phyloP scores from a whole-genome alignment of 768 basidiomycete genomes.

The Mycena metata region DNA sequence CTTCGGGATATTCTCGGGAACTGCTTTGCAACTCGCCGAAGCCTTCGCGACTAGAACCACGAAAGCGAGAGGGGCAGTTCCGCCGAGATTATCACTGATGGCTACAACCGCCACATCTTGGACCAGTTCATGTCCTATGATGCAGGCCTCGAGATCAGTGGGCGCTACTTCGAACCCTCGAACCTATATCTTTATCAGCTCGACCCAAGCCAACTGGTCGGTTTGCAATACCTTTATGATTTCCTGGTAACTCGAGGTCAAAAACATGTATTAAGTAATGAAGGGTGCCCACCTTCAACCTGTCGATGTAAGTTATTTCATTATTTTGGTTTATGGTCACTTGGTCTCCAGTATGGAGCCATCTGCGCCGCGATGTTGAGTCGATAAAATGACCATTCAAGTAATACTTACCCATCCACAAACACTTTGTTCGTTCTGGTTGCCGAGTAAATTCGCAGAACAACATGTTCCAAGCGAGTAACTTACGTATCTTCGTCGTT shows the following conservation, averaged over 20 bases:
- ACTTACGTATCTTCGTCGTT: conserved; percentile 59
- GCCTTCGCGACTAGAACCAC: conserved; percentile 56
- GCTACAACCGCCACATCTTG: conserved; percentile 61
- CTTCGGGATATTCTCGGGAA: neutral
- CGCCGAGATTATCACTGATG: conserved; percentile 63
- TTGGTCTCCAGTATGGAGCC: conserved; percentile 65
- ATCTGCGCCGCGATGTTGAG: conserved; percentile 36
- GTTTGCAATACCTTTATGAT: conserved; percentile 18
- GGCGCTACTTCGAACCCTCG: conserved; percentile 46
- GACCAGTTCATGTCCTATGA: conserved; percentile 58
- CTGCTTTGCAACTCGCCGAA: conserved; percentile 39
- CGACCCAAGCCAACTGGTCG: neutral
- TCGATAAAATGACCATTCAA: neutral
- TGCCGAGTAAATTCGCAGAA: neutral
- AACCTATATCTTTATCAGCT: conserved; percentile 38
- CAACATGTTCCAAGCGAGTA: too few species aligned
- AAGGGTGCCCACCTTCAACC: conserved; percentile 55
- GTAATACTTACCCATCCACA: conserved; percentile 14
- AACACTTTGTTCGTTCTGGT: conserved; percentile 14
- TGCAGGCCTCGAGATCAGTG: conserved; percentile 60
- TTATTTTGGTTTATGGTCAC: conserved; percentile 59
- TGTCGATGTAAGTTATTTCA: conserved; percentile 66
- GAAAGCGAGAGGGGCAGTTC: conserved; percentile 68
- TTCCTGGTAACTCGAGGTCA: conserved; percentile 1
- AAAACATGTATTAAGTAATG: too few species aligned